Base-by-base conservation (phyloP, 176 grass and related monocot species). In the Urochloa ruziziensis region DNA sequence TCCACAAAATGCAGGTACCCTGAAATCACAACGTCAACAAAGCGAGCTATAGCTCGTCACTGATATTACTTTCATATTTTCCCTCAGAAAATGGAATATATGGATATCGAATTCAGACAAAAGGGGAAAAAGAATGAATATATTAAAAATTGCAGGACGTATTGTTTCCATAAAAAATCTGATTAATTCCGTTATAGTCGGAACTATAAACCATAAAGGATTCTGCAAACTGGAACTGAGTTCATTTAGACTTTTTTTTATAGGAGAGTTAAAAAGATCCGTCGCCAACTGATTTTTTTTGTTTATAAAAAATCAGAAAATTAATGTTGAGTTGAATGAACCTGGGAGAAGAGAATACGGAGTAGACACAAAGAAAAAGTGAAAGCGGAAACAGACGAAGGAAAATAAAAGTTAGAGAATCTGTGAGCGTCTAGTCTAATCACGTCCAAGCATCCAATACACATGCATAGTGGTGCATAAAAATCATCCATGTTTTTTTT, bases 361-460 rank as follows among this genome's bases (percentile, higher is more conserved):
- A 56, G 21, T 6, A n/a, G 53, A 71, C 25, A 39, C 0, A 42
- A 18, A 17, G 24, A 14, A 73, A 59, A 42, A 30, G 23, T 0
- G 54, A 32, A 85, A 80, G 65, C 1, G 7, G 24, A 39, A 77
- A 90, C n/a, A 13, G 46, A 62, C n/a, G 73, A 73, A 49, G 73
- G 73, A 43, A 61, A 85, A 85, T 59, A 61, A 80, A 85, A 79
- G 61, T 46, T 49, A 34, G 2, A 42, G 51, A 78, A 85, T 85
- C 76, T 60, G 2, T 24, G 27, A 58, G 28, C 70, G 21, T 52
- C 19, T 10, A 37, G 64, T 86, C 83, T 63, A 59, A 78, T 90
- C 83, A 10, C 73, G 83, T 73, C 47, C 13, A 78, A 62, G 47
- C 74, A 89, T 70, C 75, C 61, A 43, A 36, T 19, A 53, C 52